These are phyloP conservation scores for Diplotaxis tenuifolia DNA, from an alignment of 345 rosid genomes.

Conservation along the genomic window DNA sequence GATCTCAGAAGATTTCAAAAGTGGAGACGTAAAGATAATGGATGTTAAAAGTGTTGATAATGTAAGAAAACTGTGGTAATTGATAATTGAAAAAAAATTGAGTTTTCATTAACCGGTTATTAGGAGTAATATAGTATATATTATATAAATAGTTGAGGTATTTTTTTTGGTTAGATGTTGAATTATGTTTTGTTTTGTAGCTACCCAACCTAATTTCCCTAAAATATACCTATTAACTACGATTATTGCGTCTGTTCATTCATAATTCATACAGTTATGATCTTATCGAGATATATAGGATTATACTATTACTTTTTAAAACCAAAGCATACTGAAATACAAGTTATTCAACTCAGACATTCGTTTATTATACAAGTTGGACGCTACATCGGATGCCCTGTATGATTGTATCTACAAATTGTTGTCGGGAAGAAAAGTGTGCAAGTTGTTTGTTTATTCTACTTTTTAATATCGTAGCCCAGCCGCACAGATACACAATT, in stretches of 20 bases:
- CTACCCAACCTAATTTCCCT: too few relatives aligned
- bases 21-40: too few relatives aligned
- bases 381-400: slow-evolving; percentile 22
- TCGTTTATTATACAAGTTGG: background rate
- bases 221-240: background rate
- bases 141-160: too few relatives aligned
- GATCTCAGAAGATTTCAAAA: too few relatives aligned
- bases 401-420: background rate
- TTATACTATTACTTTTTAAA: background rate
- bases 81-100: too few relatives aligned
- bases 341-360: background rate
- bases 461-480: background rate
- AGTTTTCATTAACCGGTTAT: too few relatives aligned
- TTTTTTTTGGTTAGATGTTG: too few relatives aligned
- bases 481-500: background rate
- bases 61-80: too few relatives aligned
- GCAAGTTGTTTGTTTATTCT: slow-evolving; percentile 7
- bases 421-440: background rate
- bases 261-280: background rate
- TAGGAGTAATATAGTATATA: too few relatives aligned
- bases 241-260: background rate
- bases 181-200: too few relatives aligned
- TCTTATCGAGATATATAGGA: background rate
- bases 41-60: too few relatives aligned
- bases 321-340: background rate